phyloP scores from a whole-genome alignment of 2,329 filamentous ascomycete species.

The Samsoniella hepiali region DNA sequence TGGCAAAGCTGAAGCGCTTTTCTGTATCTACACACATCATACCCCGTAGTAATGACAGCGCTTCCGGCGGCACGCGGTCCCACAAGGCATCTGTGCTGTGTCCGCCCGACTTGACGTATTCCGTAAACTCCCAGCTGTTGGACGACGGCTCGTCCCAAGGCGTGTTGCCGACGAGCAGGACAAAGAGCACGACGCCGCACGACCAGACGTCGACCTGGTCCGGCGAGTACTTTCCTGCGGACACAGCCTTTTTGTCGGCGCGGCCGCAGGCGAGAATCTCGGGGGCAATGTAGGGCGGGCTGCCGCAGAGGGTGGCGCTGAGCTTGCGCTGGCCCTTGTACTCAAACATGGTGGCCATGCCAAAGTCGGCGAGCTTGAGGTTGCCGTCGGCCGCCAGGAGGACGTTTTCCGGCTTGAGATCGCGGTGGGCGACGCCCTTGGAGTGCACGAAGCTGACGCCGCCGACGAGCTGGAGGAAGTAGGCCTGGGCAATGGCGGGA shows the following conservation, averaged over 20 bases:
- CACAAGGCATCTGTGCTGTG: constrained; percentile 82
- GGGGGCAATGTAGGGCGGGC: constrained; percentile 94
- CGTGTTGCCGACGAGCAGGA: constrained; percentile 91
- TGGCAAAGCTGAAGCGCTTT: constrained; percentile 78
- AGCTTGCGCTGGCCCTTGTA: constrained; percentile 80
- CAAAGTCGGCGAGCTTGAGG: constrained; percentile 94
- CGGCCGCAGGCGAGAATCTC: constrained; percentile 68
- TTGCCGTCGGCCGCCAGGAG: constrained; percentile 79
- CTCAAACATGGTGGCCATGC: constrained; percentile 88
- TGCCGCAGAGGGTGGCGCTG: constrained; percentile 88
- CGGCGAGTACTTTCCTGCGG: constrained; percentile 63
- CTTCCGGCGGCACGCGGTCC: constrained; percentile 69
- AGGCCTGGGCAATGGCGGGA: constrained; percentile 92
- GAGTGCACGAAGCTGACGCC: constrained; percentile 95
- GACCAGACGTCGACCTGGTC: constrained; percentile 94
- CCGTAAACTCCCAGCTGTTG: constrained; percentile 84
- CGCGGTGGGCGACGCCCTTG: constrained; percentile 89
- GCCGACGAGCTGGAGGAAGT: constrained; percentile 87
- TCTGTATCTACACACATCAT: constrained; percentile 82
- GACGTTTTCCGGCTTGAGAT: constrained; percentile 94
- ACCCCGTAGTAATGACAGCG: constrained; percentile 79
- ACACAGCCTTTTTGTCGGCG: constrained; percentile 44
- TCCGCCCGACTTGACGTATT: constrained; percentile 79
- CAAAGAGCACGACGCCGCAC: constrained; percentile 95
- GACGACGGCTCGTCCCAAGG: constrained; percentile 93